phyloP scores from a whole-genome alignment of 306 rosid species.

The Arachis hypogaea region DNA sequence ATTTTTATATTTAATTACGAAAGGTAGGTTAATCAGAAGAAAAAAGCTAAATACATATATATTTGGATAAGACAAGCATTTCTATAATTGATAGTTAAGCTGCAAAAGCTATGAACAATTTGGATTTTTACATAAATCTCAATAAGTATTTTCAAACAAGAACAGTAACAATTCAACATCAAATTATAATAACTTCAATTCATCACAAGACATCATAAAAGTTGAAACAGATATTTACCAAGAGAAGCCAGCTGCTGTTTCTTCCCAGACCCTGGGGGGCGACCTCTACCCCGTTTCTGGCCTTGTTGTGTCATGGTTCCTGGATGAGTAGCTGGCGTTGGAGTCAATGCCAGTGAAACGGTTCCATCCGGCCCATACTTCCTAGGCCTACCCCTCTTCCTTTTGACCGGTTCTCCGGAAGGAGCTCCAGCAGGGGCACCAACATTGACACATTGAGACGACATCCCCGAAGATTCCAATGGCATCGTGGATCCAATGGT shows the following conservation, averaged over 20 bases:
- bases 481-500: conserved; percentile 71
- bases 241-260: conserved; percentile 88
- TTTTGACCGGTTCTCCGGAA: conserved; percentile 62
- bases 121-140: no score
- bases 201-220: conserved; percentile 16
- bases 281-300: conserved; percentile 84
- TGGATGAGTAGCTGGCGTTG: conserved; percentile 60
- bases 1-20: background rate
- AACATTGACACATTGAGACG: conserved; percentile 70
- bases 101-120: background rate
- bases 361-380: conserved; percentile 89
- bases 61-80: background rate
- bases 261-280: conserved; percentile 93
- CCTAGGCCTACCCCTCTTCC: conserved; percentile 97
- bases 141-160: no score
- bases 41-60: background rate
- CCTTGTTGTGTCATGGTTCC: conserved; percentile 54
- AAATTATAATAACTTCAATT: conserved; percentile 5
- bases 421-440: conserved; percentile 59
- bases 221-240: conserved; percentile 52
- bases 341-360: conserved; percentile 85
- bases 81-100: background rate
- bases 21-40: background rate
- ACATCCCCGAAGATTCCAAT: conserved; percentile 65
- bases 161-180: conserved; percentile 13